phyloP scores from a whole-genome alignment of 306 rosid species.

The Oxytropis ochrocephala region DNA sequence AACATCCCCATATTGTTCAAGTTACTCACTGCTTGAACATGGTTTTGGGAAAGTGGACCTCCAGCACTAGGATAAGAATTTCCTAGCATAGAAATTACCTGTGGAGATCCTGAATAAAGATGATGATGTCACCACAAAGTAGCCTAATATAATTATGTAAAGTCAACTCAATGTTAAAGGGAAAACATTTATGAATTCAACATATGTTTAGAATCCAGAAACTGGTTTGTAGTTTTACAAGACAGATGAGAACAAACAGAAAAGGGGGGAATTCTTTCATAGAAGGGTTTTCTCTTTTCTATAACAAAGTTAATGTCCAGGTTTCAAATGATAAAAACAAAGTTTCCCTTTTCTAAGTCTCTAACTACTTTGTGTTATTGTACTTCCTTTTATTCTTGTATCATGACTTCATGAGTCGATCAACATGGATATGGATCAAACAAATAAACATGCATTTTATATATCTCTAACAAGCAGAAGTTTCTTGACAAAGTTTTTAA shows the following conservation, averaged over 20 bases:
- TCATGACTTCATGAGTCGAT: no score
- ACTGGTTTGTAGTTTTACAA: not conserved
- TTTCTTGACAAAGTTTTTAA: no score
- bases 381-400: no score
- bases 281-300: not conserved
- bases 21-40: conserved; percentile 67
- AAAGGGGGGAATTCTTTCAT: not conserved
- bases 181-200: not conserved
- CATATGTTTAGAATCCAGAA: not conserved
- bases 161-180: not conserved
- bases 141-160: not conserved
- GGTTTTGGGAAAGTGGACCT: conserved; percentile 83
- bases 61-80: conserved; percentile 82
- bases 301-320: not conserved
- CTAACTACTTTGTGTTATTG: no score
- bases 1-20: conserved; percentile 86
- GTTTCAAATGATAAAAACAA: not conserved
- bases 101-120: conserved; percentile 79
- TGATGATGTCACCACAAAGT: conserved; percentile 24
- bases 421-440: no score
- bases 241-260: not conserved
- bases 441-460: no score
- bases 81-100: conserved; percentile 82
- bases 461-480: no score
- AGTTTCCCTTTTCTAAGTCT: no score